Evolutionary conservation across 2,329 filamentous ascomycete genomes (phyloP).

Genomic region (Fusarium miscanthi): DNA sequence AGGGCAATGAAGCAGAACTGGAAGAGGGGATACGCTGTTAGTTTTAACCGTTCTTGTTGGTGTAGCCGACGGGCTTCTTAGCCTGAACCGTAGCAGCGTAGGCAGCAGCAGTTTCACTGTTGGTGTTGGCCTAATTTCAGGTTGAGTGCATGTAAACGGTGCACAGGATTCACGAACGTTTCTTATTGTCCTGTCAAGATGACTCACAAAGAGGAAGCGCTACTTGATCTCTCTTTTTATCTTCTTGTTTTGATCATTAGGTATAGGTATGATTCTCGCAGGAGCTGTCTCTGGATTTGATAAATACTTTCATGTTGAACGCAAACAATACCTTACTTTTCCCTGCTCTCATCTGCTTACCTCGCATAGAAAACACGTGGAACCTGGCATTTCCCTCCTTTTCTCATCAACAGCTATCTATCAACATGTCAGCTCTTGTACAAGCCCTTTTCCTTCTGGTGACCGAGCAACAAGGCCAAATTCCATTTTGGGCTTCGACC

Average conservation of each 20-base stretch:
- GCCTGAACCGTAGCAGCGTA: neutral
- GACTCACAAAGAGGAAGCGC: neutral
- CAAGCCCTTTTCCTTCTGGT: neutral
- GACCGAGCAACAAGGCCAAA: neutral
- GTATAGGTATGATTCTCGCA: neutral
- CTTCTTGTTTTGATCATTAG: neutral
- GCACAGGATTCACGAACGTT: neutral
- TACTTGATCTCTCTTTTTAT: neutral
- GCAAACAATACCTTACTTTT: neutral
- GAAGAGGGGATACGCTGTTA: neutral
- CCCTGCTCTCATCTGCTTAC: neutral
- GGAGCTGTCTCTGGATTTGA: neutral
- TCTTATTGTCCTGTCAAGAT: neutral
- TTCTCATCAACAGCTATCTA: neutral
- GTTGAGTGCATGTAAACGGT: neutral
- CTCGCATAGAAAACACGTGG: neutral
- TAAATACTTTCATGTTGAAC: neutral
- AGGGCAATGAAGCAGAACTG: slow-evolving; percentile 31
- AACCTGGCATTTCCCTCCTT: neutral
- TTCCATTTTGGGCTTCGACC: neutral
- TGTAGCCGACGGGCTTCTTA: neutral
- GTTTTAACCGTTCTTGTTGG: neutral
- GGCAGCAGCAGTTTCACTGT: neutral
- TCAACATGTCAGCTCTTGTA: neutral
- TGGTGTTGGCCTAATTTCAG: neutral